These are phyloP conservation scores for Plectosphaerella plurivora DNA, from an alignment of 2,329 filamentous ascomycete genomes.

Conservation along the genomic window DNA sequence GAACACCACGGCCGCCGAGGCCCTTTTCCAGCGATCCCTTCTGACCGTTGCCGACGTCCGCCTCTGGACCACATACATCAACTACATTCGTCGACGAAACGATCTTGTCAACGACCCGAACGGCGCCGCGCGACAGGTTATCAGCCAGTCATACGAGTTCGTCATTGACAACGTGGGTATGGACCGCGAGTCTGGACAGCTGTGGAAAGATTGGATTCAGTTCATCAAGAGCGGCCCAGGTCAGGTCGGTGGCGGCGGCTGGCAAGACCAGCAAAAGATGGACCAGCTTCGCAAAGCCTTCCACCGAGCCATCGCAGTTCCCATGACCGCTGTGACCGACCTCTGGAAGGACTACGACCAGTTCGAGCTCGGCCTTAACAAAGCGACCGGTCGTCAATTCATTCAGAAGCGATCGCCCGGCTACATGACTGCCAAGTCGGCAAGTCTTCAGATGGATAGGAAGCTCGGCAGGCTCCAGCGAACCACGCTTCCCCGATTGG, in stretches of 20 bases:
- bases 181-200: constrained; percentile 81
- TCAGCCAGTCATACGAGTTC: constrained; percentile 87
- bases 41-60: constrained; percentile 76
- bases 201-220: constrained; percentile 94
- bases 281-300: constrained; percentile 89
- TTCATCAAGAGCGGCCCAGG: constrained; percentile 89
- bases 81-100: constrained; percentile 89
- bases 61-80: constrained; percentile 89
- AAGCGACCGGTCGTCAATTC: constrained; percentile 88
- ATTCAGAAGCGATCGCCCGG: constrained; percentile 87
- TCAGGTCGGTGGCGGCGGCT: constrained; percentile 75
- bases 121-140: constrained; percentile 71
- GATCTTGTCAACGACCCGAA: constrained; percentile 74
- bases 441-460: constrained; percentile 86
- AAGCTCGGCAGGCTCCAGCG: constrained; percentile 73
- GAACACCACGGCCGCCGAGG: constrained; percentile 74
- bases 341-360: constrained; percentile 98
- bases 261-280: constrained; percentile 99
- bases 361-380: constrained; percentile 93
- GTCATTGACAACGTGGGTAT: constrained; percentile 85
- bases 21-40: constrained; percentile 77
- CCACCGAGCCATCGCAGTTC: constrained; percentile 82
- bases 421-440: constrained; percentile 94
- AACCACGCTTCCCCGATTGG: constrained; percentile 73
- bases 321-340: constrained; percentile 74